Base-by-base conservation (phyloP, 139 green algal species). In the Chlamydomonas urium region DNA sequence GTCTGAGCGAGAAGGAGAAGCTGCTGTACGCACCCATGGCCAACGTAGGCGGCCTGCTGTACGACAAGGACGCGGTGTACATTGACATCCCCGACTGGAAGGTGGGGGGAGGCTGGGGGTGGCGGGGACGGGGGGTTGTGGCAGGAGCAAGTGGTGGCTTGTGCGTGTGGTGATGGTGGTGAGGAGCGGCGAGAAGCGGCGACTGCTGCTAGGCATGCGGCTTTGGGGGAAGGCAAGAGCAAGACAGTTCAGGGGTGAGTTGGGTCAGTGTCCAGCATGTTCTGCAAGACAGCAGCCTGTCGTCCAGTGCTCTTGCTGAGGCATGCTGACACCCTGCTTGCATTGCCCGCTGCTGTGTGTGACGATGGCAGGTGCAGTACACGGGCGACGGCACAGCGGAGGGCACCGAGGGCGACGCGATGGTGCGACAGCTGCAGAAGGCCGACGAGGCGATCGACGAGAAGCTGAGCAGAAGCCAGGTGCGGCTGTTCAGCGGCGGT, bases 51-150 rank as follows among this genome's bases (percentile, higher is more conserved):
- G 93, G 92, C 4, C 81, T 99, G 69, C 81, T 97, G 77, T 98
- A 96, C 72, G 95, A 99, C 84, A 92, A 92, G 72, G 95, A 99
- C 45, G 95, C 94, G 0, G 89, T 97, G 23, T 99, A 99, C 79
- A 92, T 99, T 47, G 90, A 98, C 78, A 96, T 99, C 50, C 89
- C 90, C 8, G 93, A 98, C 80, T 96, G 90, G 86, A 97, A 98
- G 84, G 90, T 71, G 63, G n/a, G 36, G 19, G 21, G 53, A 62
- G 21, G 53, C 5, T 62, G 53, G 45, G 17, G 45, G 17, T n/a
- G 45, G 17, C 14, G 14, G 45, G 17, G 17, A 53, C 17, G 14
- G 14, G 17, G 45, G 14, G 14, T 14, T 53, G 14, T 17, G 45
- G 45, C 14, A 53, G 45, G 45, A 53, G 45, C 45, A 53, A n/a